Evolutionary conservation across 2,329 filamentous ascomycete species (phyloP).

Genomic region (Coniochaeta sp.): DNA sequence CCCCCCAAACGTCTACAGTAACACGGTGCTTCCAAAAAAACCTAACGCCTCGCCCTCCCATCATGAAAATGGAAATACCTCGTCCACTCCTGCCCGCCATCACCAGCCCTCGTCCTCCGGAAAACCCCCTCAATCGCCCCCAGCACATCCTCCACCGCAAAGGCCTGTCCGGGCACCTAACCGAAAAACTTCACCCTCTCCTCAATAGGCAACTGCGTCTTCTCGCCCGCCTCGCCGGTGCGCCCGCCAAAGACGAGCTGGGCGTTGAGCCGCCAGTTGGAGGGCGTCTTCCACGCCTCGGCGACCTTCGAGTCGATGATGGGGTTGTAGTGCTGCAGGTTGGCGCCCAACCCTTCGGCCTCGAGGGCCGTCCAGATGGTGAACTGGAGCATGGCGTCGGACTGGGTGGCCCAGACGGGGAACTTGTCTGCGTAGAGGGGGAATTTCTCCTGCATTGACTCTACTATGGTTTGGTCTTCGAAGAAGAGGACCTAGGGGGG

Average conservation of each 20-base stretch:
- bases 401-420: slow-evolving; percentile 68
- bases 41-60: neutral
- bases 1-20: too few species aligned
- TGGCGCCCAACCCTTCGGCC: slow-evolving; percentile 76
- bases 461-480: slow-evolving; percentile 64
- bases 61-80: neutral
- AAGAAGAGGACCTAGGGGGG: slow-evolving; percentile 73
- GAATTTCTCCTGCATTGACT: slow-evolving; percentile 61
- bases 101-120: too few species aligned
- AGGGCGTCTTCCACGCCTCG: slow-evolving; percentile 61
- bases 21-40: neutral
- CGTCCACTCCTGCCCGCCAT: neutral
- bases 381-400: slow-evolving; percentile 76
- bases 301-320: slow-evolving; percentile 68
- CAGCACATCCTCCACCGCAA: neutral
- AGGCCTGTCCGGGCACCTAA: slow-evolving; percentile 21
- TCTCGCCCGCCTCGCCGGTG: slow-evolving; percentile 49
- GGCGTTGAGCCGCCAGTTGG: slow-evolving; percentile 68
- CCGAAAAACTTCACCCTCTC: slow-evolving; percentile 61
- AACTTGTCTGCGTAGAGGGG: slow-evolving; percentile 74
- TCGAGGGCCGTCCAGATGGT: slow-evolving; percentile 76
- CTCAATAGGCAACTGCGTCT: slow-evolving; percentile 58
- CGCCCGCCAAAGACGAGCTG: slow-evolving; percentile 79
- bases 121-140: neutral
- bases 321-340: slow-evolving; percentile 92